A percentile compares a stretch with the other conserved stretches of the same genome.
Evolutionary conservation across 257 asterid species (phyloP).

Genomic region (Oldenlandia corymbosa): DNA sequence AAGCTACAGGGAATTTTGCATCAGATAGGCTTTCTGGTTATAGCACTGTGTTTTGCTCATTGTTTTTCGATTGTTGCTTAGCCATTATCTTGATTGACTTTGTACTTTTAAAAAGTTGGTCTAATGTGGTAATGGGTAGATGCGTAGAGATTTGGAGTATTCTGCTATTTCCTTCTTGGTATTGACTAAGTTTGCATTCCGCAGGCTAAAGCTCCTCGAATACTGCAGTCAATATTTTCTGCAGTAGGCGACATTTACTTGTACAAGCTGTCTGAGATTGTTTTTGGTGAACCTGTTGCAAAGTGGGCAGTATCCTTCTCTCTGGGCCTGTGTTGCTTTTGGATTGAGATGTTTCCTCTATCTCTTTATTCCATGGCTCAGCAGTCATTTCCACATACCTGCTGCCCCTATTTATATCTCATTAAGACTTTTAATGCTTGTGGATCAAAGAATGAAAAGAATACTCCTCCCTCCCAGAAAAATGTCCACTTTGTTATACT

Average conservation of each 20-base stretch:
- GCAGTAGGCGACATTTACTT: constrained; percentile 79
- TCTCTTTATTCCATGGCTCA: background rate
- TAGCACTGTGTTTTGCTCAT: no score
- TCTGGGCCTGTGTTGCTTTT: background rate
- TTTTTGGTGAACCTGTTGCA: constrained; percentile 61
- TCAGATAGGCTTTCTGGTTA: background rate
- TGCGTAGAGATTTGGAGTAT: background rate
- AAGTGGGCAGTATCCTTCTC: constrained; percentile 79
- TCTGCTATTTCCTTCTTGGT: background rate
- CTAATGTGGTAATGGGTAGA: background rate
- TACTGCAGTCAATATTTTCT: constrained; percentile 72
- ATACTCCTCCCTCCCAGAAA: no score
- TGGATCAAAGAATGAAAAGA: no score
- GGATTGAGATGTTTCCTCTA: background rate
- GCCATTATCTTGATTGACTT: background rate
- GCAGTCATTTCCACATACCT: background rate
- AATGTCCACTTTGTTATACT: no score
- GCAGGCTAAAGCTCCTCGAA: constrained; percentile 80
- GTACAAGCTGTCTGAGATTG: constrained; percentile 54
- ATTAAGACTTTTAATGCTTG: no score
- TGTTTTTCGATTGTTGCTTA: background rate
- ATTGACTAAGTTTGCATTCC: constrained; percentile 12
- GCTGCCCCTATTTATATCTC: background rate
- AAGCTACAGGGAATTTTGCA: no score
- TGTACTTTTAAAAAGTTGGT: background rate